Evolutionary conservation across 116 monocot species (phyloP).

Genomic region (Trichopus zeylanicus): DNA sequence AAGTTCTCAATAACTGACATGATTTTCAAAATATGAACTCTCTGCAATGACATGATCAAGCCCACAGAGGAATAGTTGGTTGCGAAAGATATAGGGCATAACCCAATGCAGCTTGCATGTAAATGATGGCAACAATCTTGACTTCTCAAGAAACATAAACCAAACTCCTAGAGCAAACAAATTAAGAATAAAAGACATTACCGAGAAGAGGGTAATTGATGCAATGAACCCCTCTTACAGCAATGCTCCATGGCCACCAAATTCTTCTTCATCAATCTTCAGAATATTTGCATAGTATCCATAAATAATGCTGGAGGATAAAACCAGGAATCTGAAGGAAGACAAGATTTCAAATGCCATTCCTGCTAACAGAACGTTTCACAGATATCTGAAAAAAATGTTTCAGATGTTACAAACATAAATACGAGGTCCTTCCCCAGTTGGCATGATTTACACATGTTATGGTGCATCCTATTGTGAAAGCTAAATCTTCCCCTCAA

Average conservation of each 20-base stretch:
- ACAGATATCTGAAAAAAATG: neutral
- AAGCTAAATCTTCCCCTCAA: too few relatives aligned
- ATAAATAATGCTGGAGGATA: slow-evolving; percentile 70
- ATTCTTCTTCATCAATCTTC: slow-evolving; percentile 90
- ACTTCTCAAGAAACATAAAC: too few relatives aligned
- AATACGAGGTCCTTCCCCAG: too few relatives aligned
- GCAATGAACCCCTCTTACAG: slow-evolving; percentile 96
- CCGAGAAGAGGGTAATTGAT: slow-evolving; percentile 85
- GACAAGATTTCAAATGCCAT: neutral
- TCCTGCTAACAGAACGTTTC: neutral
- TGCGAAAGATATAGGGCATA: too few relatives aligned
- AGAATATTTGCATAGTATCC: slow-evolving; percentile 67
- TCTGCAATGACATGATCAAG: neutral
- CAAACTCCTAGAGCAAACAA: too few relatives aligned
- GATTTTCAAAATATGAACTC: neutral
- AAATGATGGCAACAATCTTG: too few relatives aligned
- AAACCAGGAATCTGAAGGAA: slow-evolving; percentile 55
- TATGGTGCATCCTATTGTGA: too few relatives aligned
- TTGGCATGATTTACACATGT: too few relatives aligned
- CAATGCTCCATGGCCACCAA: slow-evolving; percentile 76
- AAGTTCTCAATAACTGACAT: too few relatives aligned
- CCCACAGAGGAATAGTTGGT: neutral
- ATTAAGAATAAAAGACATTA: slow-evolving; percentile 19
- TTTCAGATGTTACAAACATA: neutral
- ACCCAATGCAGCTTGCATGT: too few relatives aligned